Evolutionary conservation across 116 monocot genomes (phyloP).

Genomic region (Cymodocea nodosa): DNA sequence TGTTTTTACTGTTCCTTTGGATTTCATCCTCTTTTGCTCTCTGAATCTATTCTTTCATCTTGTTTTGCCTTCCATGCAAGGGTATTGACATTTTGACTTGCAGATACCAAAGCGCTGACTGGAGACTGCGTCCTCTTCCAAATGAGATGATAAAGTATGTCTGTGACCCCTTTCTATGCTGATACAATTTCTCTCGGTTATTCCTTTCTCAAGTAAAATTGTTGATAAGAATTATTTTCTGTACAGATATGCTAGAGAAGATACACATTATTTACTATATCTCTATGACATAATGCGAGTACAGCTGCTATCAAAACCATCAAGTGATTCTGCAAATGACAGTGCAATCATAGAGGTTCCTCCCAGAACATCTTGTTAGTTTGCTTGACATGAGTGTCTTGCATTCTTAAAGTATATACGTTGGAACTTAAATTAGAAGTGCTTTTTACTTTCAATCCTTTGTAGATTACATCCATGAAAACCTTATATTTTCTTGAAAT

Average conservation of each 20-base stretch:
- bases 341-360: slow-evolving; percentile 36
- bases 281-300: slow-evolving; percentile 83
- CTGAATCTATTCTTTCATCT: slow-evolving; percentile 2
- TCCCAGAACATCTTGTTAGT: background rate
- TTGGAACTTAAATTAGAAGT: background rate
- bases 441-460: too few species aligned
- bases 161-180: background rate
- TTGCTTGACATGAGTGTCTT: background rate
- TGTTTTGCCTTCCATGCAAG: background rate
- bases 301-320: slow-evolving; percentile 35
- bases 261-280: slow-evolving; percentile 85
- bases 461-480: too few species aligned
- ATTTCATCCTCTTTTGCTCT: background rate
- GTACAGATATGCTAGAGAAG: slow-evolving; percentile 91
- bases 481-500: too few species aligned
- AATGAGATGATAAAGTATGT: slow-evolving; percentile 87
- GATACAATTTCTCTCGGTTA: background rate
- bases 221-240: slow-evolving; percentile 2
- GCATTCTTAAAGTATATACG: background rate
- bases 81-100: slow-evolving; percentile 7
- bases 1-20: background rate
- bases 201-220: background rate
- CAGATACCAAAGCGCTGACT: slow-evolving; percentile 98
- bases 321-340: slow-evolving; percentile 31
- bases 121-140: slow-evolving; percentile 87